Evolutionary conservation across 345 rosid species (phyloP).

Genomic region (Bruguiera gymnorhiza): DNA sequence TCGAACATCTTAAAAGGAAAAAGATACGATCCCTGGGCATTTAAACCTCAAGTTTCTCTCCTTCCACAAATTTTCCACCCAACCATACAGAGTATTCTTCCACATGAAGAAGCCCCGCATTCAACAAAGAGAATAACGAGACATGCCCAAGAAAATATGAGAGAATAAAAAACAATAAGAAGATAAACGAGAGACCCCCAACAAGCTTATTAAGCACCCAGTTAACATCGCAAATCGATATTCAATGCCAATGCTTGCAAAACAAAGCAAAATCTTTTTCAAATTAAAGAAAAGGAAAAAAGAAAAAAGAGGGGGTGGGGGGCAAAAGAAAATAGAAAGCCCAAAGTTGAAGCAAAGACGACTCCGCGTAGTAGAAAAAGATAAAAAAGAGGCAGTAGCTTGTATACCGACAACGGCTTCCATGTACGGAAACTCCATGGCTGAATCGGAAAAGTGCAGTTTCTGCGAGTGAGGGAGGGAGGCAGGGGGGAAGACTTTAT

Average conservation of each 20-base stretch:
- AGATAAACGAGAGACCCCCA: neutral
- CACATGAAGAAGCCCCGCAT: neutral
- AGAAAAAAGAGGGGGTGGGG: neutral
- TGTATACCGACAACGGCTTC: slow-evolving; percentile 79
- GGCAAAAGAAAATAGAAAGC: neutral
- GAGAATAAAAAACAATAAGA: neutral
- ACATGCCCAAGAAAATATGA: neutral
- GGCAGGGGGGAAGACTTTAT: neutral
- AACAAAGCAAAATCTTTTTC: neutral
- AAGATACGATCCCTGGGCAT: too few species aligned
- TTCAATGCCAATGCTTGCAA: neutral
- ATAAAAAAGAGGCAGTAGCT: neutral
- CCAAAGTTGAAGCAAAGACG: neutral
- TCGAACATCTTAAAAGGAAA: neutral
- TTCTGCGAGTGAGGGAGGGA: neutral
- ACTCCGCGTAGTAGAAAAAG: neutral
- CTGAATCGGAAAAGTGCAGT: slow-evolving; percentile 11
- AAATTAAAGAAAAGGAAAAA: neutral
- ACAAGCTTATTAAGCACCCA: neutral
- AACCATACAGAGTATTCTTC: neutral
- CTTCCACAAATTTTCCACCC: neutral
- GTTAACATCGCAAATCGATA: too few species aligned
- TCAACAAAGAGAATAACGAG: neutral
- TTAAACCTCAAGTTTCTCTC: neutral
- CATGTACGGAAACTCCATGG: slow-evolving; percentile 89